Evolutionary conservation across 768 basidiomycete genomes (phyloP).

Genomic region (Scleroderma citrinum): DNA sequence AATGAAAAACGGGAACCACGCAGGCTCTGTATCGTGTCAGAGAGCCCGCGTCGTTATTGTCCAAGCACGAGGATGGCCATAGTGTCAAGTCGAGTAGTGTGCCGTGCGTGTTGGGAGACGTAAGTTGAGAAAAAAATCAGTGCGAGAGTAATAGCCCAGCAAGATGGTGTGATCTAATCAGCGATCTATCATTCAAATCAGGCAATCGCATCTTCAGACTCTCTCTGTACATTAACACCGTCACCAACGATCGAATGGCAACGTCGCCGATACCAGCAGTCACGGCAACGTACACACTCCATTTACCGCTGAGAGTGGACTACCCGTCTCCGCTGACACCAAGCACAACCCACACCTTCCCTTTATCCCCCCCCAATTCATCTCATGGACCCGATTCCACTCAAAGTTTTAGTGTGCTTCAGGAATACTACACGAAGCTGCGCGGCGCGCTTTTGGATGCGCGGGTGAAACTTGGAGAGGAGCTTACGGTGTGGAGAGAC

Average conservation of each 20-base stretch:
- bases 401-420: background rate
- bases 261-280: background rate
- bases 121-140: background rate
- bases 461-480: constrained; percentile 51
- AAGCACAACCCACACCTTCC: background rate
- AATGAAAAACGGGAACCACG: constrained; percentile 10
- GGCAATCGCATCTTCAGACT: no score
- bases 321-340: background rate
- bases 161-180: no score
- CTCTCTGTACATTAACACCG: no score
- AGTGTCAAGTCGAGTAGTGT: background rate
- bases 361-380: background rate
- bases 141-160: no score
- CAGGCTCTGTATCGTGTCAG: constrained; percentile 16
- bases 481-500: constrained; percentile 73
- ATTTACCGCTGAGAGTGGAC: background rate
- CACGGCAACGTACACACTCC: background rate
- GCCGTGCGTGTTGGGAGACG: background rate
- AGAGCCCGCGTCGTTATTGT: constrained; percentile 45
- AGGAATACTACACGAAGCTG: constrained; percentile 47
- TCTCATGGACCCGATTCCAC: background rate
- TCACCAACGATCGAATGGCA: no score
- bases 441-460: constrained; percentile 46
- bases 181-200: no score
- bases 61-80: constrained; percentile 45